These are phyloP conservation scores for Fraxinus baroniana DNA, from an alignment of 305 asterid species.

Conservation along the genomic window DNA sequence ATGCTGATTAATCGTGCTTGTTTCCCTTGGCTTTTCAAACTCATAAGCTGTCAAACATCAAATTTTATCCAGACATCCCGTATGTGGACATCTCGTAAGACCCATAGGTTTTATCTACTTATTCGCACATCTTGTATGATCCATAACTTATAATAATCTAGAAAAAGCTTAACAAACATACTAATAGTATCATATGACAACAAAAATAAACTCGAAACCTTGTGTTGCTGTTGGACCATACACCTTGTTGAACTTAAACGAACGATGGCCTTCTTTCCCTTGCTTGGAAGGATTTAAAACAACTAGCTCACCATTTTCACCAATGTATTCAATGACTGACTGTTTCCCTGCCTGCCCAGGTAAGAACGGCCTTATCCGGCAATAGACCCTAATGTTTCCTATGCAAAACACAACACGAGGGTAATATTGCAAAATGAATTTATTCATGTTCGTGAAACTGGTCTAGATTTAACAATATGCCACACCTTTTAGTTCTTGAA, in stretches of 20 bases:
- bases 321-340: constrained; percentile 60
- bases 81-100: not conserved
- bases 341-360: constrained; percentile 72
- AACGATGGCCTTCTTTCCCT: constrained; percentile 82
- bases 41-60: not conserved
- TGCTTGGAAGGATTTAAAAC: constrained; percentile 74
- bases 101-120: not conserved
- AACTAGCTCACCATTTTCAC: constrained; percentile 78
- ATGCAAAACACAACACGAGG: constrained; percentile 28
- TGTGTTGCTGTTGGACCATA: constrained; percentile 72
- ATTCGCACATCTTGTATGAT: not conserved
- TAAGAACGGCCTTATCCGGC: constrained; percentile 81
- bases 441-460: constrained; percentile 3
- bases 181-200: not conserved
- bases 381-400: constrained; percentile 95
- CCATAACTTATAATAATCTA: not conserved
- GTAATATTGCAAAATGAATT: not conserved
- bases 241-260: constrained; percentile 80
- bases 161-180: not conserved
- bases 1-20: not conserved
- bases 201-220: constrained; percentile 44
- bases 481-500: constrained; percentile 86
- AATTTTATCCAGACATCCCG: not conserved
- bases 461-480: constrained; percentile 8
- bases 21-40: not conserved